Conservation (phyloP, 2,329 filamentous ascomycete genomes). For the Fusarium caatingaense region DNA sequence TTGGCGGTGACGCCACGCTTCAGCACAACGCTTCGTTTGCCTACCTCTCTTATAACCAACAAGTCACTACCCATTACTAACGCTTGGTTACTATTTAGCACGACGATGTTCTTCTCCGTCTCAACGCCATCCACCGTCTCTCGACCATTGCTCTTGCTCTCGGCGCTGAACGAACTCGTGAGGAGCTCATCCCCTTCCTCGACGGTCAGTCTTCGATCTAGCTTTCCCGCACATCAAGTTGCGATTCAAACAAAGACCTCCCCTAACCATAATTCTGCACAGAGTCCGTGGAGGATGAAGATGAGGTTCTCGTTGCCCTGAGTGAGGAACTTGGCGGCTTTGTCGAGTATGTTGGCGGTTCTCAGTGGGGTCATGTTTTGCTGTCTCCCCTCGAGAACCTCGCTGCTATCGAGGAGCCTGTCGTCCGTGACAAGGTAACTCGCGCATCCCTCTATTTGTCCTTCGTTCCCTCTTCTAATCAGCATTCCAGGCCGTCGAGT, state of each 20-base stretch:
- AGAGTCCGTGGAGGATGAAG: slow-evolving; percentile 99
- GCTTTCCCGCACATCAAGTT: slow-evolving; percentile 31
- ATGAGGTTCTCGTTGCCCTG: slow-evolving; percentile 95
- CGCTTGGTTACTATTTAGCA: slow-evolving; percentile 69
- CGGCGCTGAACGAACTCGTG: slow-evolving; percentile 94
- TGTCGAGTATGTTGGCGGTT: slow-evolving; percentile 96
- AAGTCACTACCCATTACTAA: slow-evolving; percentile 45
- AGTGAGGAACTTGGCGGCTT: slow-evolving; percentile 97
- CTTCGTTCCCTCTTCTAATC: slow-evolving; percentile 7
- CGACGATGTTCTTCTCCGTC: slow-evolving; percentile 95
- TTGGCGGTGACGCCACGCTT: slow-evolving; percentile 48
- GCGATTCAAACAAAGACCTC: slow-evolving; percentile 23
- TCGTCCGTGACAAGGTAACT: slow-evolving; percentile 94
- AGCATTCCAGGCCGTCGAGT: slow-evolving; percentile 85
- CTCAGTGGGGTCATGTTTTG: slow-evolving; percentile 93
- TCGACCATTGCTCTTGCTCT: slow-evolving; percentile 98
- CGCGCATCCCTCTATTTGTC: slow-evolving; percentile 29
- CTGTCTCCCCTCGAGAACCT: slow-evolving; percentile 97
- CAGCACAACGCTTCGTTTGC: slow-evolving; percentile 21
- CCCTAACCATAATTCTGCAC: slow-evolving; percentile 42
- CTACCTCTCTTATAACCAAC: slow-evolving; percentile 28
- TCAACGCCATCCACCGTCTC: slow-evolving; percentile 98
- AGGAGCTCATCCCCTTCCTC: slow-evolving; percentile 98
- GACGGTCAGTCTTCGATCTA: slow-evolving; percentile 77
- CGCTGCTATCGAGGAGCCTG: slow-evolving; percentile 96